phyloP scores from a whole-genome alignment of 306 rosid species.

The Canavalia ensiformis region DNA sequence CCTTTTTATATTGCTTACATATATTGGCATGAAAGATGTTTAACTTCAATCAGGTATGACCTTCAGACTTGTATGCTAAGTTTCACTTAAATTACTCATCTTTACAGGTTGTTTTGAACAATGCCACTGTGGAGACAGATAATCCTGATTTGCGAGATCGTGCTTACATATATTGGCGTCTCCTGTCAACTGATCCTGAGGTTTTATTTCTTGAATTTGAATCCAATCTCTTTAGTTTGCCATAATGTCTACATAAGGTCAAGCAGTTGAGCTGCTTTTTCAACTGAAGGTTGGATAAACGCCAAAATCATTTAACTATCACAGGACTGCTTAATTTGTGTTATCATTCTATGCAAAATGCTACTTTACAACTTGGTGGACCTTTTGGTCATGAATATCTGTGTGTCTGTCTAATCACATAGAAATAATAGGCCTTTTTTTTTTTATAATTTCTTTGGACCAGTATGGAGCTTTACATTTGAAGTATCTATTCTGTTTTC shows the following conservation, averaged over 20 bases:
- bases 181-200: constrained; percentile 95
- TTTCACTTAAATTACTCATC: constrained; percentile 33
- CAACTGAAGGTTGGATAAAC: constrained; percentile 2
- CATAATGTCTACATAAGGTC: neutral
- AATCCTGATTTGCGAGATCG: constrained; percentile 96
- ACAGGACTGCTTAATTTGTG: constrained; percentile 17
- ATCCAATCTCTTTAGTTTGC: neutral
- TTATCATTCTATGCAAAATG: constrained; percentile 19
- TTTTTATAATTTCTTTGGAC: neutral
- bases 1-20: neutral
- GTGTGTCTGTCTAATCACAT: constrained; percentile 8
- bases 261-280: constrained; percentile 24
- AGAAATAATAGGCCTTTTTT: neutral
- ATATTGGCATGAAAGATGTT: constrained; percentile 7
- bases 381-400: neutral
- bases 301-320: constrained; percentile 4
- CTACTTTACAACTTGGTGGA: constrained; percentile 21
- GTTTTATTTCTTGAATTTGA: constrained; percentile 54
- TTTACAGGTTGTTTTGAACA: constrained; percentile 89
- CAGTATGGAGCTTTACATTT: constrained; percentile 35
- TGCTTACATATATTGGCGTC: constrained; percentile 97
- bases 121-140: constrained; percentile 94
- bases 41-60: neutral
- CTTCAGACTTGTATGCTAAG: constrained; percentile 24
- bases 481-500: constrained; percentile 47